Percentiles rank a stretch among this genome's conserved stretches.
These are phyloP conservation scores for Lachnellula subtilissima DNA, from an alignment of 2,329 filamentous ascomycete species.

Conservation along the genomic window DNA sequence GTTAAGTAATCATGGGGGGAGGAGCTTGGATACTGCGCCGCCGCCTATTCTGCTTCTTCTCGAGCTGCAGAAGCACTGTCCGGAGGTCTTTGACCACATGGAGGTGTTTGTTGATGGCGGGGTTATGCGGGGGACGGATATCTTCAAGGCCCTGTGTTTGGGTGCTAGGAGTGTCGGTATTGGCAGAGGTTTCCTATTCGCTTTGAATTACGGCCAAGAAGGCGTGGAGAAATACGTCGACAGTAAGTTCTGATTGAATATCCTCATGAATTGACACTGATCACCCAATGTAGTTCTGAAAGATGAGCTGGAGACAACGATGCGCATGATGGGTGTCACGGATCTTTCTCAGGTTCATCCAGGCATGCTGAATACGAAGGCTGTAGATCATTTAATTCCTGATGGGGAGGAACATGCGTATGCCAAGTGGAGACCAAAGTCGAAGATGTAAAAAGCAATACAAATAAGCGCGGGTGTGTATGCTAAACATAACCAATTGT, in stretches of 20 bases:
- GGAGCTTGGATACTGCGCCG: conserved; percentile 47
- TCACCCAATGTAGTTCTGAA: conserved; percentile 38
- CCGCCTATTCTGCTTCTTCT: conserved; percentile 55
- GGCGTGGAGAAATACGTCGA: conserved; percentile 49
- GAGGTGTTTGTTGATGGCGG: conserved; percentile 64
- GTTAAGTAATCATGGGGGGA: conserved; percentile 65
- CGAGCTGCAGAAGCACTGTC: conserved; percentile 58
- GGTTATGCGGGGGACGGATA: conserved; percentile 59
- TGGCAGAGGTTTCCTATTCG: conserved; percentile 56
- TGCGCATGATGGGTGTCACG: conserved; percentile 61
- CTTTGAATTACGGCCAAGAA: conserved; percentile 56
- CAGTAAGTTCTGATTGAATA: conserved; percentile 38
- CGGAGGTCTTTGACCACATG: conserved; percentile 53
- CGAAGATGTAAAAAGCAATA: conserved; percentile 23
- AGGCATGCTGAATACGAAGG: conserved; percentile 53
- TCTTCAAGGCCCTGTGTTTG: conserved; percentile 62
- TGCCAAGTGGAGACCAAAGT: conserved; percentile 33
- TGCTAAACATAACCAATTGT: background rate
- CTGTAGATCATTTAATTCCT: conserved; percentile 44
- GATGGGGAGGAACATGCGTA: conserved; percentile 41
- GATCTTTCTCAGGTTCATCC: conserved; percentile 56
- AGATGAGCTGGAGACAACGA: conserved; percentile 61
- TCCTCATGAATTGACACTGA: conserved; percentile 1
- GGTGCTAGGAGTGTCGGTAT: conserved; percentile 61
- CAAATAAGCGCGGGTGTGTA: background rate